A percentile compares a stretch with the other conserved stretches of the same genome.
phyloP scores from a whole-genome alignment of 768 basidiomycete genomes.

The Leucocoprinus birnbaumii region DNA sequence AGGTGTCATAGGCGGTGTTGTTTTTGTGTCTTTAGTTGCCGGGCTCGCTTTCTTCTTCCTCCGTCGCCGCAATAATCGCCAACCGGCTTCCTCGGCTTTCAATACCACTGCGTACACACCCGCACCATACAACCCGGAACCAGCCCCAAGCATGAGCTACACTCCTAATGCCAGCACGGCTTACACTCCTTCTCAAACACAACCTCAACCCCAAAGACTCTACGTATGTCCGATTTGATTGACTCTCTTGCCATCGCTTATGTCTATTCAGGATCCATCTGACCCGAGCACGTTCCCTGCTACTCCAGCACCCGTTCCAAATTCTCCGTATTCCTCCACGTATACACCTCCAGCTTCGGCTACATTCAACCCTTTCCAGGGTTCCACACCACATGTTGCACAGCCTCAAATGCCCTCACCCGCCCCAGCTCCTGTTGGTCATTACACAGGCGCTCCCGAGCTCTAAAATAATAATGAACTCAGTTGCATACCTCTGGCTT shows the following conservation, averaged over 20 bases:
- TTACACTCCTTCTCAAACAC: slow-evolving; percentile 17
- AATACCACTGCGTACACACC: slow-evolving; percentile 12
- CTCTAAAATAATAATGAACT: slow-evolving; percentile 13
- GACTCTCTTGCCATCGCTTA: slow-evolving; percentile 2
- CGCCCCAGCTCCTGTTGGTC: slow-evolving; percentile 8
- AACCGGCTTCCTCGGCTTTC: slow-evolving; percentile 13
- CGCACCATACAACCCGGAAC: slow-evolving; percentile 12
- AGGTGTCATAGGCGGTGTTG: slow-evolving; percentile 57
- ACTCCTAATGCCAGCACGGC: slow-evolving; percentile 13
- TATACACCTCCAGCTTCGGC: slow-evolving; percentile 14
- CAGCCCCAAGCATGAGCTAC: slow-evolving; percentile 18
- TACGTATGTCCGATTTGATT: slow-evolving; percentile 33
- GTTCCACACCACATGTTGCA: slow-evolving; percentile 1
- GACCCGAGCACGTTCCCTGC: slow-evolving; percentile 42
- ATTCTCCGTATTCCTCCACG: slow-evolving; percentile 13
- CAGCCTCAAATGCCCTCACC: slow-evolving; percentile 6
- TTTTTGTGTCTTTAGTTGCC: slow-evolving; percentile 40
- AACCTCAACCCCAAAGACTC: slow-evolving; percentile 29
- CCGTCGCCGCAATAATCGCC: slow-evolving; percentile 17
- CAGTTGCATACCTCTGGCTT: no score
- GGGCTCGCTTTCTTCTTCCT: slow-evolving; percentile 30
- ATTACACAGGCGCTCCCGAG: slow-evolving; percentile 32
- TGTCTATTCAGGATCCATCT: slow-evolving; percentile 27
- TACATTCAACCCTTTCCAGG: slow-evolving; percentile 14
- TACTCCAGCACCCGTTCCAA: slow-evolving; percentile 8